Percentiles rank a stretch among this genome's conserved stretches.
Evolutionary conservation across 192 early-diverging fungal genomes (phyloP).

Genomic region (Geranomyces variabilis): DNA sequence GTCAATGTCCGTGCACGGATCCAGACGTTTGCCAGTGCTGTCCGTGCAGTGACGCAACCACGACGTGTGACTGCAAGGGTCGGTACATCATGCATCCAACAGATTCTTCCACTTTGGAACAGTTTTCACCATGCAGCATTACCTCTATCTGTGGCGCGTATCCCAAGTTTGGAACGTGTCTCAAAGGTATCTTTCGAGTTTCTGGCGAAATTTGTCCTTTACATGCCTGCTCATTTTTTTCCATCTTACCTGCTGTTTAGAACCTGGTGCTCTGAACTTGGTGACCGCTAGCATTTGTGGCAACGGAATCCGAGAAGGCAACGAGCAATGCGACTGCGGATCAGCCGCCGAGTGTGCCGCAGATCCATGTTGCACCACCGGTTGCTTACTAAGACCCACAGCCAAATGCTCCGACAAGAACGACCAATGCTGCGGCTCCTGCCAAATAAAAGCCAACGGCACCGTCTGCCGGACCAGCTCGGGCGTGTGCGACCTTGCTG

Average conservation of each 20-base stretch:
- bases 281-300: slow-evolving; percentile 79
- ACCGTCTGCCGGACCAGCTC: slow-evolving; percentile 72
- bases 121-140: slow-evolving; percentile 50
- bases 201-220: too few species aligned
- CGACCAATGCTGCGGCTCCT: slow-evolving; percentile 80
- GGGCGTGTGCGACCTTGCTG: slow-evolving; percentile 79
- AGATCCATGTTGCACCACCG: slow-evolving; percentile 82
- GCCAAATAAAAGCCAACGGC: slow-evolving; percentile 61
- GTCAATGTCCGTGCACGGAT: slow-evolving; percentile 31
- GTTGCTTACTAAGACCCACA: slow-evolving; percentile 77
- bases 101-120: slow-evolving; percentile 43
- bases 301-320: slow-evolving; percentile 84
- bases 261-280: slow-evolving; percentile 37
- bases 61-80: slow-evolving; percentile 56
- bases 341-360: slow-evolving; percentile 63
- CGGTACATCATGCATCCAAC: slow-evolving; percentile 54
- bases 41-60: slow-evolving; percentile 50
- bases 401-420: slow-evolving; percentile 82
- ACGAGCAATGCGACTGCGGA: slow-evolving; percentile 92
- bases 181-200: too few species aligned
- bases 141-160: slow-evolving; percentile 38
- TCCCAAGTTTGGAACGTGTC: slow-evolving; percentile 30
- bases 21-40: slow-evolving; percentile 65
- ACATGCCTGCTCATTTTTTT: too few species aligned
- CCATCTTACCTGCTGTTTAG: slow-evolving; percentile 12